Evolutionary conservation across 805 yeast genomes (phyloP), one percentile per base, ranked within the genome.

Genomic region (Starmera quercuum): DNA sequence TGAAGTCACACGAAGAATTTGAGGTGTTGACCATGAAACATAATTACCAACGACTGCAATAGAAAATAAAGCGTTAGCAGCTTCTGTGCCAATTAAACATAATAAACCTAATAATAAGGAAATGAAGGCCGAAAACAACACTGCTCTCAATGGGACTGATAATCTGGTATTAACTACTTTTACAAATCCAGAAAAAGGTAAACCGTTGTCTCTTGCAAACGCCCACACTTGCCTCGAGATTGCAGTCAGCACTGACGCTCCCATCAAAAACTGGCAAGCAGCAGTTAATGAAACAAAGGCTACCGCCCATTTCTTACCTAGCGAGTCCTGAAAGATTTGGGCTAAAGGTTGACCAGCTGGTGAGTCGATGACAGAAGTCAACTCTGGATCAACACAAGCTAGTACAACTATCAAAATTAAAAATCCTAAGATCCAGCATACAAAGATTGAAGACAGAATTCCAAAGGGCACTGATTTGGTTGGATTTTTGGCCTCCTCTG

Each of bases 171-270:
- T 63, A 30, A 80, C 81, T 29, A 61, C 68, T 44, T 75, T 72
- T 37, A 79, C 66, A 46, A 61, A 59, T 30, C 61, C 53, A 15
- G 77, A 64, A 41, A 75, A 58, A 7, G 87, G 87, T 37, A 80
- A 64, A 21, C 83, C 83, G 41, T 76, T 77, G 51, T 78, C 86
- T 58, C 86, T 69, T 17, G 82, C 76, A 54, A 76, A 76, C 2
- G 83, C 82, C 74, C 79, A 78, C 35, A 75, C 64, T 53, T 76
- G 83, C 52, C 84, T 67, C 3, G 80, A 73, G 7, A 71, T 65
- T 19, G 82, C 81, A 20, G 76, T 64, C 28, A 74, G 52, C 37
- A 71, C 66, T 5, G 79, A 71, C 19, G 71, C 64, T 12, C 80
- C 78, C 83, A 76, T 78, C 36, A 76, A 56, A 54, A 70, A 73